Evolutionary conservation across 495 filamentous ascomycete species (phyloP).

Genomic region (Penicillium herquei): DNA sequence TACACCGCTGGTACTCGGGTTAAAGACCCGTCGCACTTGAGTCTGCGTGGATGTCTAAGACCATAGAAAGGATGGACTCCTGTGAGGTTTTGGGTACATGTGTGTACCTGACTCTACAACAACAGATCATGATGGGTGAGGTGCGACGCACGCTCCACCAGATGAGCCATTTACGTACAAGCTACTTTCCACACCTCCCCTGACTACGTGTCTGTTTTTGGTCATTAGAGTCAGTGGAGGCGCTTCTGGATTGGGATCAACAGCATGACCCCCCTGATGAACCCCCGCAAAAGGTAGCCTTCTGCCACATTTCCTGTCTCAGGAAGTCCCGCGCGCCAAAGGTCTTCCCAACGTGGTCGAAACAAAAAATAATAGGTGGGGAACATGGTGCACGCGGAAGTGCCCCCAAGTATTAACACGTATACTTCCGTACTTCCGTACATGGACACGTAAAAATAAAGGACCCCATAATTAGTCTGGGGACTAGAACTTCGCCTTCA

Average conservation of each 20-base stretch:
- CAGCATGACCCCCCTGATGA: slow-evolving; percentile 6
- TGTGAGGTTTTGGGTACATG: not conserved
- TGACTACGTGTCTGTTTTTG: not conserved
- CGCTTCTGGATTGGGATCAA: not conserved
- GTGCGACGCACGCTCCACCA: no score
- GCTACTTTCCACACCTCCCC: no score
- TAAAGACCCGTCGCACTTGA: slow-evolving; percentile 4
- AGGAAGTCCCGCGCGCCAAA: slow-evolving; percentile 20
- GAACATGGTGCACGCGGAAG: not conserved
- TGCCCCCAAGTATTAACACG: not conserved
- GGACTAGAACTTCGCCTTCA: not conserved
- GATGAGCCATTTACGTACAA: not conserved
- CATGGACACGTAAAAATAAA: not conserved
- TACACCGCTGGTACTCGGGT: slow-evolving; percentile 25
- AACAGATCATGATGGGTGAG: no score
- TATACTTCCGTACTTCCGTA: not conserved
- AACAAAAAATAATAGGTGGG: not conserved
- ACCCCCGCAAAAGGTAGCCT: slow-evolving; percentile 6
- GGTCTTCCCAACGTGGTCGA: slow-evolving; percentile 5
- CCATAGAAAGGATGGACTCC: not conserved
- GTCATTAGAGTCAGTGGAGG: no score
- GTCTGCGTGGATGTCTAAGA: slow-evolving; percentile 24
- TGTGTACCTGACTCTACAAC: no score
- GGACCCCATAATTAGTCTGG: no score
- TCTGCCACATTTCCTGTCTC: slow-evolving; percentile 9